Conservation (phyloP, 202 grass and related monocot genomes). For the Musa balbisiana region DNA sequence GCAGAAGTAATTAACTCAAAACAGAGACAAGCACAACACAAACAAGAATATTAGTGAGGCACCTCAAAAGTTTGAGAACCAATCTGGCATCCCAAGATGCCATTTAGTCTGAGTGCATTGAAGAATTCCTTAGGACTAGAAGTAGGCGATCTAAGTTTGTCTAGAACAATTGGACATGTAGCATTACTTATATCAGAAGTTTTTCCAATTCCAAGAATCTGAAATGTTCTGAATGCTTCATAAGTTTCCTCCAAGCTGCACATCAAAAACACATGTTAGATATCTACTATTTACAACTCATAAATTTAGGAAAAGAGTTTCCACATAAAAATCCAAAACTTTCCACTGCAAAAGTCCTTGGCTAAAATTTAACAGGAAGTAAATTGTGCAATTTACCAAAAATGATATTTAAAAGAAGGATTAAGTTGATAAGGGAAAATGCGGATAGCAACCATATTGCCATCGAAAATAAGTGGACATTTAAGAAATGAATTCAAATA, state of each 20-base stretch:
- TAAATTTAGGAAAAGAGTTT: slow-evolving; percentile 11
- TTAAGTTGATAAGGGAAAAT: too few relatives aligned
- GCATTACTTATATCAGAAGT: slow-evolving; percentile 28
- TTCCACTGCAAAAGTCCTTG: background rate
- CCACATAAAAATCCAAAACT: background rate
- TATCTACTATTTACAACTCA: background rate
- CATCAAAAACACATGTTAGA: slow-evolving; percentile 18
- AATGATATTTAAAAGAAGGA: too few relatives aligned
- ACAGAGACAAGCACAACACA: slow-evolving; percentile 14
- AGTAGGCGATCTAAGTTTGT: slow-evolving; percentile 36
- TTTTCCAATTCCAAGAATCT: slow-evolving; percentile 60
- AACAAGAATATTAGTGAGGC: slow-evolving; percentile 16
- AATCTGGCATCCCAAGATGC: slow-evolving; percentile 49
- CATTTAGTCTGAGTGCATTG: slow-evolving; percentile 51
- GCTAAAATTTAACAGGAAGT: background rate
- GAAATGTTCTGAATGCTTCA: slow-evolving; percentile 68
- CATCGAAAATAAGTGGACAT: too few relatives aligned
- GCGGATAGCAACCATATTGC: too few relatives aligned
- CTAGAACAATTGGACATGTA: slow-evolving; percentile 43
- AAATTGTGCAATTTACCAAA: background rate
- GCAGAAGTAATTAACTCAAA: slow-evolving; percentile 9
- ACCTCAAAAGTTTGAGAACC: slow-evolving; percentile 44
- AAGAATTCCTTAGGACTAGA: slow-evolving; percentile 64
- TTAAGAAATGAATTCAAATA: too few relatives aligned
- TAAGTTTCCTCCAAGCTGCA: slow-evolving; percentile 84